Percentiles rank a stretch among this genome's conserved stretches.
phyloP scores from a whole-genome alignment of 495 filamentous ascomycete genomes.

The Saxophila tyrrhenica region DNA sequence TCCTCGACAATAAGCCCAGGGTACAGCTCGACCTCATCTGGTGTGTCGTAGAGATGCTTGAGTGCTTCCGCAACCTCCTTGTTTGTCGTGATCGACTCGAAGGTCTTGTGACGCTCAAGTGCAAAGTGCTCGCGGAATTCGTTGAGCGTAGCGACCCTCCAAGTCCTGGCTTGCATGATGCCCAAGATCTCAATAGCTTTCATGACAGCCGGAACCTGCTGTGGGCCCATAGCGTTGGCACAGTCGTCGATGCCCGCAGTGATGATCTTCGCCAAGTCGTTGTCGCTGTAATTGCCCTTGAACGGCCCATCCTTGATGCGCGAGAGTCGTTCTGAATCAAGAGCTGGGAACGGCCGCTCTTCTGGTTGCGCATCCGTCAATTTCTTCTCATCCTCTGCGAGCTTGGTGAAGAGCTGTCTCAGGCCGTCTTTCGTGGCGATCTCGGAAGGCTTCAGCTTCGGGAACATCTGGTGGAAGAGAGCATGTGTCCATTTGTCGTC shows the following conservation, averaged over 20 bases:
- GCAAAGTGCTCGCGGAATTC: slow-evolving; percentile 79
- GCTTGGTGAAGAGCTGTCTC: slow-evolving; percentile 1
- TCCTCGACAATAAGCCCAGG: slow-evolving; percentile 74
- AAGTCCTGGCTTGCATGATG: slow-evolving; percentile 70
- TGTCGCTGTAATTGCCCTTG: slow-evolving; percentile 41
- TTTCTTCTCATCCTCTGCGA: slow-evolving; percentile 26
- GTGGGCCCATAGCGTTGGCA: slow-evolving; percentile 51
- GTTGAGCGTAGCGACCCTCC: slow-evolving; percentile 76
- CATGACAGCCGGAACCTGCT: slow-evolving; percentile 63
- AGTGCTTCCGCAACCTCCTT: slow-evolving; percentile 60
- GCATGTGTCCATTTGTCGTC: slow-evolving; percentile 58
- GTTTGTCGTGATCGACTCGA: slow-evolving; percentile 78
- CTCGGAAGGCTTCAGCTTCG: slow-evolving; percentile 5
- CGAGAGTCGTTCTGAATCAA: slow-evolving; percentile 36
- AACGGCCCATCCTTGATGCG: slow-evolving; percentile 26
- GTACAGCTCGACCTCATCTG: slow-evolving; percentile 73
- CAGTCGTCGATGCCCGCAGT: slow-evolving; percentile 41
- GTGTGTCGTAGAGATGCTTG: slow-evolving; percentile 63
- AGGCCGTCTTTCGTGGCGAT: neutral
- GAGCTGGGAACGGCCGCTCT: slow-evolving; percentile 44
- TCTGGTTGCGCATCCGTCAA: slow-evolving; percentile 18
- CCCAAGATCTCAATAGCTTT: slow-evolving; percentile 71
- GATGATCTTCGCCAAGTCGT: slow-evolving; percentile 51
- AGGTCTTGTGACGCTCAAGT: slow-evolving; percentile 60
- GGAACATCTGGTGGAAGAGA: slow-evolving; percentile 37